Evolutionary conservation across 208 protist species (phyloP), one percentile per base, ranked within the genome.

Genomic region (Crithidia mellificae): DNA sequence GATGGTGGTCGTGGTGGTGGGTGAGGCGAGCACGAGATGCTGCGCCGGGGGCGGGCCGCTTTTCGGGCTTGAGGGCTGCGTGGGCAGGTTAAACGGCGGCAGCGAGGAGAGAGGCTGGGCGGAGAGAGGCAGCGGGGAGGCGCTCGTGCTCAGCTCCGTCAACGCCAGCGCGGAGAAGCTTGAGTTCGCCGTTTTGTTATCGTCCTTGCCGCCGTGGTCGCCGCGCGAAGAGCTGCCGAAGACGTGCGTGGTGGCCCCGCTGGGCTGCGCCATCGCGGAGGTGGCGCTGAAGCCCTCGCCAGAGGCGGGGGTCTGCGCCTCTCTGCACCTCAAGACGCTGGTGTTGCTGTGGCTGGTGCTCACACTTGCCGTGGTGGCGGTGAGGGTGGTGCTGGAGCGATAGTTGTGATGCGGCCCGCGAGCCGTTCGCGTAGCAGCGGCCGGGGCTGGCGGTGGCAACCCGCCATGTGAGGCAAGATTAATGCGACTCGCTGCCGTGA

Each of bases 21-120:
- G 43, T 20, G n/a, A n/a, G n/a, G n/a, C 5, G 5, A 49, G 43
- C 6, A 6, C 19, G 19, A 49, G 43, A 49, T 22, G 43, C 12
- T 29, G 55, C 20, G 12, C 9, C 20, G 29, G 32, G 14, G 55
- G 38, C 38, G 47, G 14, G 8, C 36, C 38, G 29, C 55, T 6
- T 20, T 49, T 38, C 41, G 43, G 56, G 30, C 56, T 49, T 6
- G 43, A 34, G 24, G 41, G 56, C 41, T 51, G 43, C 25, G 56
- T 51, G 0, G 56, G 56, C 12, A 63, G 25, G n/a, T 39, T 50
- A n/a, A 47, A 64, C 2, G 58, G 44, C 27, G 58, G 41, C 41
- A 34, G 43, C 32, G 54, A 61, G 11, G 38, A 47, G 4, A 9
- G 38, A 7, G 20, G 38, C 0, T 4, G 38, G 20, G 29, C 34